phyloP scores from a whole-genome alignment of 768 basidiomycete genomes.

The Pleurotus djamor region DNA sequence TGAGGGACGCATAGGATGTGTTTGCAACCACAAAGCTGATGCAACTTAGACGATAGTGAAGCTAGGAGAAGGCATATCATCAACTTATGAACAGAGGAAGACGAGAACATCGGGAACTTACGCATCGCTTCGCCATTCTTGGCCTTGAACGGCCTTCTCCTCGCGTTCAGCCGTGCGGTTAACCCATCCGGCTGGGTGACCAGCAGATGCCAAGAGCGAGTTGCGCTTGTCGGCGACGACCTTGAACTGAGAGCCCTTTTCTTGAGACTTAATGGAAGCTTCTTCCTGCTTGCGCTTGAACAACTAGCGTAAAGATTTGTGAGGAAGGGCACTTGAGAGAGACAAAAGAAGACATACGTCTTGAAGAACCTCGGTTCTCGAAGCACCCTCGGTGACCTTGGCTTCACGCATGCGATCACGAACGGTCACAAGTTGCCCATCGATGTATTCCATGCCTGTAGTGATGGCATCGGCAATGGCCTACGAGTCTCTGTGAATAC shows the following conservation, averaged over 20 bases:
- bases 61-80: background rate
- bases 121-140: constrained; percentile 44
- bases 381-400: constrained; percentile 30
- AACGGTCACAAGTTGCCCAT: constrained; percentile 87
- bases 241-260: constrained; percentile 66
- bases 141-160: constrained; percentile 22
- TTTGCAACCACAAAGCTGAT: too few relatives aligned
- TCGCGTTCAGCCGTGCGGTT: constrained; percentile 50
- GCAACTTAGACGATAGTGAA: background rate
- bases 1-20: too few relatives aligned
- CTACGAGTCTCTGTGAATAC: background rate
- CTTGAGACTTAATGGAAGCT: constrained; percentile 18
- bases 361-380: constrained; percentile 49
- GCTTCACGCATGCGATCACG: constrained; percentile 75
- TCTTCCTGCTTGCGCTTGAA: constrained; percentile 58
- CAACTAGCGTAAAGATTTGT: constrained; percentile 27
- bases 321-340: constrained; percentile 3
- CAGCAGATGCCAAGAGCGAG: constrained; percentile 60
- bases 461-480: constrained; percentile 63
- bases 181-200: constrained; percentile 73
- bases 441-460: constrained; percentile 83
- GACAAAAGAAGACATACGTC: constrained; percentile 36
- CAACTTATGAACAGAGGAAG: background rate
- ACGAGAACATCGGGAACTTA: constrained; percentile 13
- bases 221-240: constrained; percentile 71